Evolutionary conservation across 176 grass and related monocot species (phyloP), one percentile per base, ranked within the genome.

Genomic region (Hsuehochloa calcarea): DNA sequence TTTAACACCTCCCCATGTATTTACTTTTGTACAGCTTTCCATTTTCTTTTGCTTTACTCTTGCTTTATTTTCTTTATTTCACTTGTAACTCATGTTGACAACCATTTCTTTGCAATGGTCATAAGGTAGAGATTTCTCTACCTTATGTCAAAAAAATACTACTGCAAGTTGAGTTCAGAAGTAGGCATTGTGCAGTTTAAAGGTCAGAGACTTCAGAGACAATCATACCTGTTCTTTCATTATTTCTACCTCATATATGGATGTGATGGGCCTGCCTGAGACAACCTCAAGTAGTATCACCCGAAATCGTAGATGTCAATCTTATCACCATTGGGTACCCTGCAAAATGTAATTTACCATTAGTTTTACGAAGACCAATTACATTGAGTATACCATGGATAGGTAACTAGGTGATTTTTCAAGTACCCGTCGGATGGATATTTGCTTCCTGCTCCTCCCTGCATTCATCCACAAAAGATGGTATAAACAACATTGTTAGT

Each of bases 231-330:
- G 94, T 63, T 89, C 90, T 68, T 87, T 94, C 82, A 92, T 83
- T 46, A 90, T 82, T 38, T 92, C 93, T 5, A 93, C 81, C 69
- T 95, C 87, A 19, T 81, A 69, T 31, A 90, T 72, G 25, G 96
- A 93, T 23, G 84, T 87, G 55, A 91, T 87, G 8, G 96, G 83
- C 16, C 85, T 93, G 15, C 96, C 93, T 2, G 89, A 70, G 16
- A 98, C 44, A 22, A 92, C 86, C 83, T 98, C 96, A 2, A 98
- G 70, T 49, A 98, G 90, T 50, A 98, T 92, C 70, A 98, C 84
- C 96, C 96, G 34, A 98, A 82, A 72, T 98, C 92, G 75, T 90
- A 98, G 43, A 98, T 98, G 76, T 98, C 96, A 14, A 88, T 86
- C 85, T 93, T 95, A 74, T 93, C 93, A 4, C 91, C 88, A 4